Conservation (phyloP, 2,329 filamentous ascomycete genomes). For the Davidsoniella virescens region DNA sequence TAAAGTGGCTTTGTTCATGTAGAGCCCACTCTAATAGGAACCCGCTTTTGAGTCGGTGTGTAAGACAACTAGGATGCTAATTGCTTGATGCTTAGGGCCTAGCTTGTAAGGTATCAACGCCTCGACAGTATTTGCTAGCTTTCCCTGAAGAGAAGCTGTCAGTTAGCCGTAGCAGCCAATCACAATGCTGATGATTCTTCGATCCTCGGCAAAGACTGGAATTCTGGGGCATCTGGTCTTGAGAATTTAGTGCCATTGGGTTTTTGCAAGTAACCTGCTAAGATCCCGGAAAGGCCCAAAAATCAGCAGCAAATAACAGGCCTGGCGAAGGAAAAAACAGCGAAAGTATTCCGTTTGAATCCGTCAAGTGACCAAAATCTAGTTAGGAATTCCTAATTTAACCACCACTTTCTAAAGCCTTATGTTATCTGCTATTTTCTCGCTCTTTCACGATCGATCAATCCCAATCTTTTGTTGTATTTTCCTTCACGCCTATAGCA, state of each 20-base stretch:
- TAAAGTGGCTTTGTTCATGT: no score
- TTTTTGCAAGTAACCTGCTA: neutral
- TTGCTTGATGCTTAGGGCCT: slow-evolving; percentile 6
- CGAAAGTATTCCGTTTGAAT: neutral
- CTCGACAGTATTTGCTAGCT: neutral
- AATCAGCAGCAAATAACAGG: neutral
- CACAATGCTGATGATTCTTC: slow-evolving; percentile 26
- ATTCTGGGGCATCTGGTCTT: slow-evolving; percentile 4
- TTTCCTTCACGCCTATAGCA: neutral
- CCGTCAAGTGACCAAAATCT: neutral
- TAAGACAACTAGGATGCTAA: neutral
- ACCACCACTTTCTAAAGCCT: neutral
- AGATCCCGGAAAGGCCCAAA: neutral
- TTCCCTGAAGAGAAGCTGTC: neutral
- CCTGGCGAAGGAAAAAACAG: neutral
- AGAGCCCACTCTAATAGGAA: no score
- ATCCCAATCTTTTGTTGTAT: neutral
- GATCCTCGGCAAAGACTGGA: slow-evolving; percentile 33
- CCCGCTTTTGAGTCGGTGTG: no score
- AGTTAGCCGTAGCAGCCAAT: slow-evolving; percentile 25
- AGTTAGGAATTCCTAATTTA: neutral
- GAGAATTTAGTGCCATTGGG: slow-evolving; percentile 1
- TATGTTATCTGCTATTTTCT: neutral
- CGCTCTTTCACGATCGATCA: neutral
- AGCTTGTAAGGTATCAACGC: slow-evolving; percentile 8